Conservation (phyloP, 768 basidiomycete genomes). For the Agrocybe pediades region DNA sequence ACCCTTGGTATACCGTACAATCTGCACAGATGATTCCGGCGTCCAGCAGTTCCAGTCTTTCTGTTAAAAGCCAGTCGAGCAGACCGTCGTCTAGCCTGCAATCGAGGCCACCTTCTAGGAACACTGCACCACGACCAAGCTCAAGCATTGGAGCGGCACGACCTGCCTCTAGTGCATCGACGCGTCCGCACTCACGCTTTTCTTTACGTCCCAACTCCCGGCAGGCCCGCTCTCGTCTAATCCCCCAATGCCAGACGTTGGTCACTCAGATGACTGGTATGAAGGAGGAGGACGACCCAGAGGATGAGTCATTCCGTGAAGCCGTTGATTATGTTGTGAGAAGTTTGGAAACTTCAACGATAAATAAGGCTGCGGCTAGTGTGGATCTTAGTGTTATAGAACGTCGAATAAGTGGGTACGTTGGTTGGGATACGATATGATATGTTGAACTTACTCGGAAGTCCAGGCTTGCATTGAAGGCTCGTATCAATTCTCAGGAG, state of each 20-base stretch:
- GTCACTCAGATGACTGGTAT: constrained; percentile 56
- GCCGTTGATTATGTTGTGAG: constrained; percentile 60
- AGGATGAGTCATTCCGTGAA: constrained; percentile 41
- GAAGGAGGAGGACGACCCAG: constrained; percentile 39
- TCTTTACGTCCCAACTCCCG: constrained; percentile 50
- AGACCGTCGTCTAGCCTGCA: constrained; percentile 23
- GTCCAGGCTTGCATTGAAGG: constrained; percentile 62
- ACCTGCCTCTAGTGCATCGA: constrained; percentile 49
- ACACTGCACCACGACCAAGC: constrained; percentile 24
- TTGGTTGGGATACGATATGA: constrained; percentile 9
- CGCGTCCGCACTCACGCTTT: constrained; percentile 43
- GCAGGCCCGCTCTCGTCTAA: constrained; percentile 54
- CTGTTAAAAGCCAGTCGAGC: constrained; percentile 20
- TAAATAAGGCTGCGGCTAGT: constrained; percentile 56
- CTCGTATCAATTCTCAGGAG: constrained; percentile 67
- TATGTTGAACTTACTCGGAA: constrained; percentile 9
- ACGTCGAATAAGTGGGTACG: constrained; percentile 61
- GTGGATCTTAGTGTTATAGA: constrained; percentile 58
- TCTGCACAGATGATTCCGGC: constrained; percentile 16
- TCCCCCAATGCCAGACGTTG: constrained; percentile 56
- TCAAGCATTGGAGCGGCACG: constrained; percentile 33
- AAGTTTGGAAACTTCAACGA: constrained; percentile 55
- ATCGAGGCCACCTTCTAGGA: constrained; percentile 20
- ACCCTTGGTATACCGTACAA: neutral
- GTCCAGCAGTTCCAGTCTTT: constrained; percentile 24